phyloP scores from a whole-genome alignment of 495 filamentous ascomycete species.

The Daldinia childiae region DNA sequence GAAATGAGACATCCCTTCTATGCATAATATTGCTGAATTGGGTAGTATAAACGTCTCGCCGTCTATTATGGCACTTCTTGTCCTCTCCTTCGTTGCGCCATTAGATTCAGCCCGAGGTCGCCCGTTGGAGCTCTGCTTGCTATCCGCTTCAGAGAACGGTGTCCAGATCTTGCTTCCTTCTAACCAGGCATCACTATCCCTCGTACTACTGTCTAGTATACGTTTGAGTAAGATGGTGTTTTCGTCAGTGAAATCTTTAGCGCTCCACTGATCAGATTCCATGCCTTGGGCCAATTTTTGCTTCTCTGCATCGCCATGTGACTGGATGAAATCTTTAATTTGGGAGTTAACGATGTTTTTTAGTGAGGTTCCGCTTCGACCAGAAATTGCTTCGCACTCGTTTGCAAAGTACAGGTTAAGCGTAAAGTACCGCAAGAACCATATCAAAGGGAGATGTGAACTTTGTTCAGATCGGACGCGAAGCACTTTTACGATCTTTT shows the following conservation, averaged over 20 bases:
- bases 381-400: constrained; percentile 96
- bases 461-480: constrained; percentile 91
- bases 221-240: constrained; percentile 69
- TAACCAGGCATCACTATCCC: constrained; percentile 78
- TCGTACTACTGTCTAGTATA: constrained; percentile 81
- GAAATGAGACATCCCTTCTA: constrained; percentile 82
- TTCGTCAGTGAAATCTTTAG: constrained; percentile 80
- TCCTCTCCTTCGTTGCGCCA: constrained; percentile 70
- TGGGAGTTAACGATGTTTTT: constrained; percentile 91
- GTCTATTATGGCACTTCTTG: constrained; percentile 80
- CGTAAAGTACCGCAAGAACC: constrained; percentile 90
- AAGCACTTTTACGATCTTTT: constrained; percentile 89
- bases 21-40: constrained; percentile 78
- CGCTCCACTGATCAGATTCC: constrained; percentile 91
- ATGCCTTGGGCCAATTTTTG: constrained; percentile 83
- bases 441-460: constrained; percentile 72
- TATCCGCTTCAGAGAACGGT: constrained; percentile 54
- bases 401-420: constrained; percentile 95
- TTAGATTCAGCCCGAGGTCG: constrained; percentile 54
- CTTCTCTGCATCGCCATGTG: constrained; percentile 77
- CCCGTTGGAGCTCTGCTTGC: constrained; percentile 44
- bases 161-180: constrained; percentile 77
- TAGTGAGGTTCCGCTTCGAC: constrained; percentile 81
- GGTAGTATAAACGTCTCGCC: constrained; percentile 87
- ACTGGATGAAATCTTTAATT: constrained; percentile 86